Base-by-base conservation (phyloP, 2,329 filamentous ascomycete genomes). In the Cladosporium sp. region DNA sequence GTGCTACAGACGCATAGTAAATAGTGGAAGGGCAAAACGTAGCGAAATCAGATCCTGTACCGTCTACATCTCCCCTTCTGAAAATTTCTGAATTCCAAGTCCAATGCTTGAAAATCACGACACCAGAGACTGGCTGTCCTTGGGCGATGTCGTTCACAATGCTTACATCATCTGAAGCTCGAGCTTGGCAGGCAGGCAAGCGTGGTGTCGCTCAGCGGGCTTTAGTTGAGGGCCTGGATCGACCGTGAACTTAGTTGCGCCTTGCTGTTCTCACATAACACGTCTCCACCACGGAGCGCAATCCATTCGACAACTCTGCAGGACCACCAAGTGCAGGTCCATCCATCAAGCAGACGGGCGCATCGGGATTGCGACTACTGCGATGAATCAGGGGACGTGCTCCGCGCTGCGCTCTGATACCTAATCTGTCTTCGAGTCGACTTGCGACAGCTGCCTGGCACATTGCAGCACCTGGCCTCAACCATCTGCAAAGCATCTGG, bases 331-430 rank as follows among this genome's bases (percentile, higher is more conserved):
- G 3, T 25, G 20, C 20, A 20, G 36, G 12, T 39, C 19, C 11
- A 25, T 14, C 15, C 17, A 40, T 20, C 14, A 40, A 20, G 50
- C 50, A 52, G 50, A 15, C n/a, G 4, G 50, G 20, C 50, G 50
- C 50, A 52, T 56, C 40, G 19, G 14, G 15, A 49, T 49, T 39
- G 54, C 54, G 54, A 56, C 42, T 25, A 56, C 36, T 56, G 54
- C 54, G 54, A 56, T 56, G 54, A 56, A 47, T 47, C 54, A 56
- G 54, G 54, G 54, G 42, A 56, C 28, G 54, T 34, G 43, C 14
- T 49, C 54, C 54, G 42, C 34, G 54, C 54, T 56, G 54, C 54
- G 54, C 54, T 56, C 40, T 56, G 34, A 42, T 39, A 47, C 54
- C 42, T 56, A 56, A 56, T 36, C 47, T 34, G 34, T 56, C 54